Conservation (phyloP, 2,329 filamentous ascomycete species). For the Fusarium albosuccineum region DNA sequence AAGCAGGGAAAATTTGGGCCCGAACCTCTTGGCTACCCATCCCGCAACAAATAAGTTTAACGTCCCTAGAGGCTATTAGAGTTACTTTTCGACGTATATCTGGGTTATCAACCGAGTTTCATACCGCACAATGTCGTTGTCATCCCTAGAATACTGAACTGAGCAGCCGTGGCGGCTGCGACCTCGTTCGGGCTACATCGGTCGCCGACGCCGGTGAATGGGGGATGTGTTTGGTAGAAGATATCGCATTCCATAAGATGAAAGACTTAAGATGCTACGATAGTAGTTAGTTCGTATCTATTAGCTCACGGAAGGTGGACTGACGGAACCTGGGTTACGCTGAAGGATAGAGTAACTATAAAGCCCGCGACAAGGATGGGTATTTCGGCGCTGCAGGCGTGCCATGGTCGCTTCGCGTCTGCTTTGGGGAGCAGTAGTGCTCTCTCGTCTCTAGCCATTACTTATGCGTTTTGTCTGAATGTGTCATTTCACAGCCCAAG, state of each 20-base stretch:
- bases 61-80: constrained; percentile 22
- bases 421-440: no score
- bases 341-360: constrained; percentile 66
- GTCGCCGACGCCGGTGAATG: constrained; percentile 61
- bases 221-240: constrained; percentile 72
- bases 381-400: constrained; percentile 53
- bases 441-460: no score
- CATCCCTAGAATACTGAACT: constrained; percentile 75
- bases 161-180: constrained; percentile 72
- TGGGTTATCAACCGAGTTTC: no score
- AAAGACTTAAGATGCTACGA: constrained; percentile 70
- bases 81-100: not conserved
- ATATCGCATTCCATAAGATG: constrained; percentile 79
- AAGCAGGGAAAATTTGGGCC: constrained; percentile 72
- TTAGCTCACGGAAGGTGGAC: constrained; percentile 32
- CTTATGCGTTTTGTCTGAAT: no score
- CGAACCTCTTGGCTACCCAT: constrained; percentile 75
- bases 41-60: constrained; percentile 71
- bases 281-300: constrained; percentile 7
- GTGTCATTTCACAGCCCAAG: no score
- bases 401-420: not conserved
- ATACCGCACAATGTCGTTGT: constrained; percentile 75
- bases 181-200: constrained; percentile 73
- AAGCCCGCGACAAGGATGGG: constrained; percentile 70
- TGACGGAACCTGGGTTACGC: constrained; percentile 64